Base-by-base conservation (phyloP, 305 asterid genomes). In the Galium porrigens region DNA sequence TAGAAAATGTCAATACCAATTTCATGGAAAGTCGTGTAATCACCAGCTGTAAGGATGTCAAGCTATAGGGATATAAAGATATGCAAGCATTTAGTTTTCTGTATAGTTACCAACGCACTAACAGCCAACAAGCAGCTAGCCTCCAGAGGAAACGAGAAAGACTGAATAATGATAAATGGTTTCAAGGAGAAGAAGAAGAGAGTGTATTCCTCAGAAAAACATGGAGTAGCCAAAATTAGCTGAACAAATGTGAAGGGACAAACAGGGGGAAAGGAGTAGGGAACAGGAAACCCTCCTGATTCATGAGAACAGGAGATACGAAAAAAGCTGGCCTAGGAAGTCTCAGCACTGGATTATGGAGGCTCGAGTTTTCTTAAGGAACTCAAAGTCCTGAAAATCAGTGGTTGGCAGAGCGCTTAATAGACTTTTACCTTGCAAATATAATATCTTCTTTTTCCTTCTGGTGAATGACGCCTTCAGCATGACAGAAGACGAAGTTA, bases 401-500 rank as follows among this genome's bases (percentile, higher is more conserved):
- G 69, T 75, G 74, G 73, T 72, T 80, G 68, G 68, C 78, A 64
- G 79, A 70, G 83, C 86, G 74, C 84, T 69, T 71, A 75, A 41
- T 70, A 75, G 76, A 67, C 60, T 73, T 82, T 87, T 94, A 94
- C 99, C 99, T 94, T 94, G 96, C 96, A 94, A 67, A 79, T 67
- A 80, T 94, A 94, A 66, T 94, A 96, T 80, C 95, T 89, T 84
- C 90, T 82, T 83, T 84, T 90, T 78, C 80, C 95, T 83, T 82
- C 89, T 74, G 99, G 97, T 82, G 97, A 86, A 80, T 74, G 96
- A 64, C 68, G 95, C 99, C 99, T 92, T 92, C 97, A 91, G 89
- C 79, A 84, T 84, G 81, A 84, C 71, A 84, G 83, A 89, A 81
- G 82, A 89, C 71, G 77, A 82, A 73, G 91, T 87, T 87, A 87